Evolutionary conservation across 2,329 filamentous ascomycete species (phyloP).

Genomic region (Dactylellina sp.): DNA sequence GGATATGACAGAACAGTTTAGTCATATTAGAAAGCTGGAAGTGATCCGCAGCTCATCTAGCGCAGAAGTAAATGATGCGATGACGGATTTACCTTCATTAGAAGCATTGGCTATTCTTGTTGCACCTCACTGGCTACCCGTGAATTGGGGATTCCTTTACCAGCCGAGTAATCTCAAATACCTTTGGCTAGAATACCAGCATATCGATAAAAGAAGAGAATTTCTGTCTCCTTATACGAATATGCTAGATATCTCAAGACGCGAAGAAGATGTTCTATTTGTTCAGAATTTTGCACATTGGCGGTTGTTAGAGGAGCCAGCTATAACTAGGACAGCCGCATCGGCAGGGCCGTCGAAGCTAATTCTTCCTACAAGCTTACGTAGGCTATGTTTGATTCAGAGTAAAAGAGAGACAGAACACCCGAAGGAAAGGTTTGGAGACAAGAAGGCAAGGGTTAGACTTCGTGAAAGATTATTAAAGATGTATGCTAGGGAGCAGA

Average conservation of each 20-base stretch:
- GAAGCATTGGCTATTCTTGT: constrained; percentile 1
- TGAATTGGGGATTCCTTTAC: not conserved
- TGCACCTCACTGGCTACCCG: not conserved
- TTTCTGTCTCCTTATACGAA: too few species aligned
- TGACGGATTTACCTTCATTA: constrained; percentile 10
- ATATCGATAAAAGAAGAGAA: too few species aligned
- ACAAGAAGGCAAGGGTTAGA: not conserved
- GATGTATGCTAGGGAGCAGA: constrained; percentile 9
- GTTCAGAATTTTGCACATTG: constrained; percentile 15
- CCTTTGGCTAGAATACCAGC: constrained; percentile 13
- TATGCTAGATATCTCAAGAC: constrained; percentile 2
- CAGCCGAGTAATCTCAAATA: constrained; percentile 4
- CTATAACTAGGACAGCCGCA: constrained; percentile 12
- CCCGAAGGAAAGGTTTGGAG: constrained; percentile 6
- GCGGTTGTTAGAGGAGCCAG: constrained; percentile 5
- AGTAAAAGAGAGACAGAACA: constrained; percentile 3
- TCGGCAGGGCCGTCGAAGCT: constrained; percentile 12
- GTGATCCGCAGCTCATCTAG: constrained; percentile 3
- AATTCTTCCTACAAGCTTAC: constrained; percentile 5
- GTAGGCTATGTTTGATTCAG: constrained; percentile 7
- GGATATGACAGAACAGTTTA: not conserved
- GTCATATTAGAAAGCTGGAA: constrained; percentile 1
- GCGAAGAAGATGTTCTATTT: not conserved
- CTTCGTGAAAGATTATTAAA: constrained; percentile 19
- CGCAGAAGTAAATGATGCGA: not conserved